A percentile compares a stretch with the other conserved stretches of the same genome.
Conservation (phyloP, 2,329 filamentous ascomycete genomes). For the Tolypocladium album region DNA sequence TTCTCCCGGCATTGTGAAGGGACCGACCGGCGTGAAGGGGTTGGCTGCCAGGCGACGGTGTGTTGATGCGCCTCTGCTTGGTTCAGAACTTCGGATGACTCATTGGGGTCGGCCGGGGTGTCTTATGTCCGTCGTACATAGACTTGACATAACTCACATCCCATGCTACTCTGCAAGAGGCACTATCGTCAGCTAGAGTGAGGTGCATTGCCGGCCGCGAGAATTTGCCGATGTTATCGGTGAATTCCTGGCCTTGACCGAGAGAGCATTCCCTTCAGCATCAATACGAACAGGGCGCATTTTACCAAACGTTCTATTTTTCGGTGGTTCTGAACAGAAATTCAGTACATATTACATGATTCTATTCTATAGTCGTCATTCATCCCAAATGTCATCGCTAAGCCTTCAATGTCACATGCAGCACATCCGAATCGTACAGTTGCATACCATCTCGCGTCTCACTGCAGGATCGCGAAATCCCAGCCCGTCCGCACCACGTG, state of each 20-base stretch:
- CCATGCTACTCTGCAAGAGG: not conserved
- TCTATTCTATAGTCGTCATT: not conserved
- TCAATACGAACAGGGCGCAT: not conserved
- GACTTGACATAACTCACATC: no score
- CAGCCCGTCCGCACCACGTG: constrained; percentile 24
- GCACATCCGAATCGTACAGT: not conserved
- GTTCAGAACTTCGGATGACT: not conserved
- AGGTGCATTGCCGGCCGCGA: not conserved
- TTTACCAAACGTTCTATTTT: not conserved
- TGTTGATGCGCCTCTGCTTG: not conserved
- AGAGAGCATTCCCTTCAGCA: no score
- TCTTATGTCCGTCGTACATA: not conserved
- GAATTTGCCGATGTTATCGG: not conserved
- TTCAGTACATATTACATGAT: not conserved
- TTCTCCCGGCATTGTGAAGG: constrained; percentile 1
- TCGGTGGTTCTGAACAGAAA: not conserved
- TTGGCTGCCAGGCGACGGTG: not conserved
- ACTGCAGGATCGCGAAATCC: constrained; percentile 30
- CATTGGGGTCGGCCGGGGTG: not conserved
- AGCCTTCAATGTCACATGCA: not conserved
- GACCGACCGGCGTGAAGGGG: not conserved
- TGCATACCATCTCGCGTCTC: not conserved
- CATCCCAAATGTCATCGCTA: not conserved
- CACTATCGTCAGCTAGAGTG: not conserved
- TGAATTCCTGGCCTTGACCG: not conserved